Conservation (phyloP, 192 early-diverging fungal species). For the Podila horticola region DNA sequence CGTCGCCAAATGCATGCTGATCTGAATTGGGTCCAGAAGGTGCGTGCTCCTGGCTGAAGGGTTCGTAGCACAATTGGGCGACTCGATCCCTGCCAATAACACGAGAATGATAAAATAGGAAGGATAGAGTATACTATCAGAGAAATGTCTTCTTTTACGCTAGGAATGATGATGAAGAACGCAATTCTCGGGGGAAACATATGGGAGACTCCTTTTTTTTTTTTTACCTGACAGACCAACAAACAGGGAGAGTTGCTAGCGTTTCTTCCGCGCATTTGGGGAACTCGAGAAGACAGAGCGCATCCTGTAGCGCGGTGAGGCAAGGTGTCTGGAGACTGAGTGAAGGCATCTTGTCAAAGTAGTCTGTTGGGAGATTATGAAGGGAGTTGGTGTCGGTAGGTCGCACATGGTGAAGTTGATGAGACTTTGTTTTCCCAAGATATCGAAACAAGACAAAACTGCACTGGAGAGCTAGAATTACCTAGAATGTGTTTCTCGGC, state of each 20-base stretch:
- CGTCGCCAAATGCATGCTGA: background rate
- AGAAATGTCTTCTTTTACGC: background rate
- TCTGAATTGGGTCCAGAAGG: background rate
- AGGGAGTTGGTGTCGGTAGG: background rate
- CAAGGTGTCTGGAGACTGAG: conserved; percentile 5
- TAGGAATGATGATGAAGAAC: background rate
- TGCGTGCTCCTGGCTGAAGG: background rate
- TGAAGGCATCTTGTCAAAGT: conserved; percentile 16
- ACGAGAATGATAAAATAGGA: background rate
- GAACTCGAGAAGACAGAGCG: conserved; percentile 37
- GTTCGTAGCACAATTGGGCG: conserved; percentile 5
- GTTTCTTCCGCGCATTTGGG: conserved; percentile 15
- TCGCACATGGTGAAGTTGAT: no score
- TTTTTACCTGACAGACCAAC: conserved; percentile 37
- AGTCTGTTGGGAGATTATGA: background rate
- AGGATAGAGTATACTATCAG: background rate
- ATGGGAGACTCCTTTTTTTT: background rate
- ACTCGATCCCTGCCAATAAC: conserved; percentile 22
- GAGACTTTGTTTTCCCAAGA: no score
- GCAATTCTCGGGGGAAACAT: background rate
- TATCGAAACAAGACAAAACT: no score
- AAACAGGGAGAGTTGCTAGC: conserved; percentile 9
- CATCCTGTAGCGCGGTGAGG: conserved; percentile 17
- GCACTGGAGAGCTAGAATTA: no score
- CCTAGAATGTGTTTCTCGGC: conserved; percentile 27